Evolutionary conservation across 495 filamentous ascomycete genomes (phyloP), one percentile per base, ranked within the genome.

Genomic region (Penicillium soppii): DNA sequence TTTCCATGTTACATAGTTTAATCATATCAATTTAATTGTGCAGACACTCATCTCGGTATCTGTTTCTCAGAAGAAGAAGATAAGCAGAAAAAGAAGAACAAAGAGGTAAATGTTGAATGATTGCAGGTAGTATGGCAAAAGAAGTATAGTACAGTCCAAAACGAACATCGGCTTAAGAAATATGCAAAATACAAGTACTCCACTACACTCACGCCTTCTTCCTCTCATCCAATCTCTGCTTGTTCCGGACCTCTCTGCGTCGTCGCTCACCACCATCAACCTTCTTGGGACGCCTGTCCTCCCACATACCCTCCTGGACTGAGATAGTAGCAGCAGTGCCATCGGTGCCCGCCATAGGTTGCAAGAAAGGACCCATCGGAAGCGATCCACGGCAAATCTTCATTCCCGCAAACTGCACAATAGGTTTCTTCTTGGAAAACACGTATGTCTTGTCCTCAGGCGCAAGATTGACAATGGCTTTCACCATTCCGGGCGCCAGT

Each of bases 261-360:
- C 95, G 82, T 66, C 94, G 82, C 74, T 98, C 94, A 77, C 94
- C 94, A 61, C 94, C 94, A 77, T 98, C 94, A 53, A 97, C 82
- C 82, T 97, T 98, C 38, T 82, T 81, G 32, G 94, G 94, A 49
- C 87, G 78, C 61, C 70, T 79, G 54, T 88, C 75, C 72, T 95
- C 91, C 91, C 92, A 96, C 78, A 95, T 84, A 4, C 89, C 89
- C 61, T 96, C 91, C 54, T 87, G 83, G 6, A 87, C 80, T 46
- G 73, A 75, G 40, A 96, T 74, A 27, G 74, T 74, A 2, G 84
- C 86, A 27, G 81, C 82, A 33, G 72, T 74, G 1, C 82, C 85
- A 37, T 79, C 64, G 12, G 68, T 72, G 7, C 82, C 81, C 74
- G 88, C 87, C 9, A 90, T 57, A 1, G 79, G 79, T 52, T 83